Conservation (phyloP, 1,284 basidiomycete species). For the Fomitopsis pinicola region DNA sequence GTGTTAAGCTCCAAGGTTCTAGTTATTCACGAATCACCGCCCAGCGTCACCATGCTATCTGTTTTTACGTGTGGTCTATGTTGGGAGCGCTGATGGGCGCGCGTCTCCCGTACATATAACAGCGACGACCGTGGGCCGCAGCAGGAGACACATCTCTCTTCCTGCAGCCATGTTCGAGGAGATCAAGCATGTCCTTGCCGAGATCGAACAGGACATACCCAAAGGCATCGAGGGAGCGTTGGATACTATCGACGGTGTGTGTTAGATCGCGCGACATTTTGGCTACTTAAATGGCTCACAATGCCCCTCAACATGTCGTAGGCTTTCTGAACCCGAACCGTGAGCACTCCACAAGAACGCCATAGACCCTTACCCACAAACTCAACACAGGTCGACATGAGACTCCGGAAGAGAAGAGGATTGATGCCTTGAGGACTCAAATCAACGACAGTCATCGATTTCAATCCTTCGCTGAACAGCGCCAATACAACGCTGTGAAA, state of each 20-base stretch:
- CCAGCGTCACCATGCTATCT: neutral
- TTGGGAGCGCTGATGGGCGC: neutral
- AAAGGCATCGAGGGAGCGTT: neutral
- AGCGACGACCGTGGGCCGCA: neutral
- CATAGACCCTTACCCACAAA: neutral
- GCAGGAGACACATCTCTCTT: neutral
- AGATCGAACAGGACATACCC: neutral
- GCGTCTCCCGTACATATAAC: neutral
- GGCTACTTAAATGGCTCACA: neutral
- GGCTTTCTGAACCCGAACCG: constrained; percentile 58
- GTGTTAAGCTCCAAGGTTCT: no score
- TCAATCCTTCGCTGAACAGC: constrained; percentile 74
- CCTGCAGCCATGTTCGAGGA: neutral
- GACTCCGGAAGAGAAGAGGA: constrained; percentile 60
- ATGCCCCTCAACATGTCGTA: constrained; percentile 18
- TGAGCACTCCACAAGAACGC: constrained; percentile 28
- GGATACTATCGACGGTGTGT: neutral
- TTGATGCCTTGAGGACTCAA: constrained; percentile 61
- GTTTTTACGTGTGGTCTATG: neutral
- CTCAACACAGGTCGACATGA: constrained; percentile 64
- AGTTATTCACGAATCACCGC: neutral
- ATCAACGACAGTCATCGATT: constrained; percentile 84
- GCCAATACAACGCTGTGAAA: constrained; percentile 76
- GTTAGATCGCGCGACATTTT: neutral
- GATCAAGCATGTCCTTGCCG: neutral